Base-by-base conservation (phyloP, 805 yeast genomes). In the Ogataea siamensis region DNA sequence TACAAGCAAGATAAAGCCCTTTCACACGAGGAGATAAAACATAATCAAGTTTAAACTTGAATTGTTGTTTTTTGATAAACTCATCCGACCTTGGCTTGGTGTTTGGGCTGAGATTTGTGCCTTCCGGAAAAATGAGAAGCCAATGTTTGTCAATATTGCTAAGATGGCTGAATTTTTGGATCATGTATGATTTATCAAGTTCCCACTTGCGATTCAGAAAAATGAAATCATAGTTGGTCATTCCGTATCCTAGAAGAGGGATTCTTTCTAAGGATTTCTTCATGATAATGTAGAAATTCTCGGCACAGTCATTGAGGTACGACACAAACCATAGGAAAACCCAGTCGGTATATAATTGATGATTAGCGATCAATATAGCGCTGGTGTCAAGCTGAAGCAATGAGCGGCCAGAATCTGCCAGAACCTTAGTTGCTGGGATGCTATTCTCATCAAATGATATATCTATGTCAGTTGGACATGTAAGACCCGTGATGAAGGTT, bases 321-420 rank as follows among this genome's bases (percentile, higher is more conserved):
- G 85, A 68, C 14, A 85, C 43, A 77, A 86, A 91, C 99, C 99
- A 91, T 39, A 87, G 50, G 51, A 76, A 88, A 8, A 84, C 70
- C 99, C 99, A 91, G 58, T 91, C 99, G 3, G 91, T 79, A 58
- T 91, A 91, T 16, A 91, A 82, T 63, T 89, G 97, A 61, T 91
- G 98, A 57, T 91, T 91, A n/a, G 93, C 77, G 23, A 89, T 80
- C 31, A 83, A 58, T 2, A 91, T 51, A 10, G 67, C 66, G 11
- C 45, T 45, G 12, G 47, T 42, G 26, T 57, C 59, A 5, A 63
- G 42, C 4, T 39, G 46, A 12, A 57, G 34, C 8, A 33, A 14
- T 5, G 43, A 25, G 6, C 27, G 24, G 9, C 45, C 49, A 11
- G 41, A 31, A n/a, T 46, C 36, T 1, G 32, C 19, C 4, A 38